These are phyloP conservation scores for Xerocomellus intermedius DNA, from an alignment of 768 basidiomycete genomes.

Conservation along the genomic window DNA sequence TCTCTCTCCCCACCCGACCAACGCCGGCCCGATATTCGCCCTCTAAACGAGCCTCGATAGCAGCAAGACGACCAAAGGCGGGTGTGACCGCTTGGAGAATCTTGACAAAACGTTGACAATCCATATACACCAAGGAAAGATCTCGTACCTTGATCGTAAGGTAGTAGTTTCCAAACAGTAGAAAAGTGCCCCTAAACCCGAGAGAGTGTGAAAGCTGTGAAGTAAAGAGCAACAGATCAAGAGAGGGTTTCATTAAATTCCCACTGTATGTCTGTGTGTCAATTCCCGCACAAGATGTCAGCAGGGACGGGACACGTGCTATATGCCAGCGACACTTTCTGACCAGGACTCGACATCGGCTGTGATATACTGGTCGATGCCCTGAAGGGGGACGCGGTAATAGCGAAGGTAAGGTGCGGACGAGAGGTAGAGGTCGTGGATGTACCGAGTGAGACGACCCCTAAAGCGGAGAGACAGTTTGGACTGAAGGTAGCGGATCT, in stretches of 20 bases:
- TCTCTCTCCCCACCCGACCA: conserved; percentile 80
- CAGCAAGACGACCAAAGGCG: conserved; percentile 87
- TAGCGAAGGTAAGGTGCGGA: conserved; percentile 69
- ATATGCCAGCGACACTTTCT: conserved; percentile 79
- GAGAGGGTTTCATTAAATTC: conserved; percentile 87
- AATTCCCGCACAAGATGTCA: neutral
- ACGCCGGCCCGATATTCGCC: conserved; percentile 92
- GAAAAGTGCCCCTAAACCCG: conserved; percentile 76
- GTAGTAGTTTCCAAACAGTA: conserved; percentile 83
- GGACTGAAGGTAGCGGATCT: conserved; percentile 89
- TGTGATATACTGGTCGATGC: conserved; percentile 90
- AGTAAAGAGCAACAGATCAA: conserved; percentile 90
- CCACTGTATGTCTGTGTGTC: conserved; percentile 49
- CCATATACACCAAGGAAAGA: neutral
- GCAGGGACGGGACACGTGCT: conserved; percentile 53
- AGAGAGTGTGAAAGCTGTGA: conserved; percentile 86
- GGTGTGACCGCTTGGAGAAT: conserved; percentile 86
- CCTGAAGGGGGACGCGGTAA: conserved; percentile 63
- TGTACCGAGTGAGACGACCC: conserved; percentile 85
- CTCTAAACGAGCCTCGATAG: conserved; percentile 81
- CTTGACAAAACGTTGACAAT: conserved; percentile 12
- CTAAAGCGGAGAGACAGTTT: conserved; percentile 81
- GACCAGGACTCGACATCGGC: conserved; percentile 90
- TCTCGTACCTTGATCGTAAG: conserved; percentile 56
- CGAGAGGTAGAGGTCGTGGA: conserved; percentile 89